These are phyloP conservation scores for Daucus carota DNA, from an alignment of 129 eudicot species.

Conservation along the genomic window DNA sequence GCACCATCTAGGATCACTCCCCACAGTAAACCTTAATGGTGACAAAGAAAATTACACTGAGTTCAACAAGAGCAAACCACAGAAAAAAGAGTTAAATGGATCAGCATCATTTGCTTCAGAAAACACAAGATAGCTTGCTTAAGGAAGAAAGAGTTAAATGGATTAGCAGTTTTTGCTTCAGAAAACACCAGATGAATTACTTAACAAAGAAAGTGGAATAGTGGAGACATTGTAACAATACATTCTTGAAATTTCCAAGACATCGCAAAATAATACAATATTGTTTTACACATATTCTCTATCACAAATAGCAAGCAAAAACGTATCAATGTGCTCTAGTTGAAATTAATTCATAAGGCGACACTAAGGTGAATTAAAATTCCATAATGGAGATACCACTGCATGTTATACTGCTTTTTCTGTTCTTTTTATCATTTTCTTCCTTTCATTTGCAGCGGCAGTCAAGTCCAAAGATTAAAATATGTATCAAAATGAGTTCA, in stretches of 20 bases:
- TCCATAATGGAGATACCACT: not conserved
- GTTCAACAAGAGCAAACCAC: slow-evolving; percentile 10
- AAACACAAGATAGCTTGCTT: too few relatives aligned
- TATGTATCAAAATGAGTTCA: not conserved
- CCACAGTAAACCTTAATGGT: slow-evolving; percentile 63
- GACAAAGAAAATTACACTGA: slow-evolving; percentile 13
- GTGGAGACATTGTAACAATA: too few relatives aligned
- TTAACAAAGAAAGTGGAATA: too few relatives aligned
- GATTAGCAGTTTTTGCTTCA: too few relatives aligned
- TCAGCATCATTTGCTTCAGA: not conserved
- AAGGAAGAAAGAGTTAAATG: too few relatives aligned
- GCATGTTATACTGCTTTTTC: not conserved
- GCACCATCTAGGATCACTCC: slow-evolving; percentile 78
- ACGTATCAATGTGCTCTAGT: not conserved
- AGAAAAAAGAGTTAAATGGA: not conserved
- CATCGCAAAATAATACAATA: not conserved
- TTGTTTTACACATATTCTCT: not conserved
- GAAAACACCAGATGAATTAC: too few relatives aligned
- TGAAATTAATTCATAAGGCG: not conserved
- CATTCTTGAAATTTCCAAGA: too few relatives aligned
- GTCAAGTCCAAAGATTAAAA: not conserved
- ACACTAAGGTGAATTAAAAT: not conserved
- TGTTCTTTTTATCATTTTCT: not conserved
- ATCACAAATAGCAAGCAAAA: not conserved
- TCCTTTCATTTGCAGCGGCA: not conserved